Evolutionary conservation across 1,139 yeast genomes (phyloP), one percentile per base, ranked within the genome.

Genomic region (Candida mesenterica): DNA sequence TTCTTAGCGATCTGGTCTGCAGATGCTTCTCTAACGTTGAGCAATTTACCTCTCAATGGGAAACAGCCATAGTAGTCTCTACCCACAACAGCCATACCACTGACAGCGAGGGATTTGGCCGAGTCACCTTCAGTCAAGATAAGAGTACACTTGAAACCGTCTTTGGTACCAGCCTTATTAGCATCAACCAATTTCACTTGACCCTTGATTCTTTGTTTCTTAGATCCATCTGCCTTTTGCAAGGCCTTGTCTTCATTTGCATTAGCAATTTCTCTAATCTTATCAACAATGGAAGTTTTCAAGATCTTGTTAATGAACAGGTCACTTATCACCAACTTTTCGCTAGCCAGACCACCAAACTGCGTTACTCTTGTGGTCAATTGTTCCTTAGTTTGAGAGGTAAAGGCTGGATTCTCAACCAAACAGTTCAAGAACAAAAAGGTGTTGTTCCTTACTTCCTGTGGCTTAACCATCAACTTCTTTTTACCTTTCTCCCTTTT

Each of bases 81-180:
- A 18, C 99, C 99, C 32, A 94, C 95, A 19, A 92, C 97, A 0
- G 95, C 83, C 35, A 94, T 70, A 27, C 99, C 99, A 6, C 95
- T 87, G 12, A 88, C 95, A 1, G 98, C 98, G 43, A 88, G 70
- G 3, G 96, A 79, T 66, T 82, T 73, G 47, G 99, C 99, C 40
- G 98, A 94, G 54, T 90, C 97, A 54, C 99, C 99, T 67, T 94
- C 99, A 1, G 98, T 92, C 41, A 94, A 65, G 51, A 94, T 88
- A 50, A 94, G 71, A 1, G 97, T 92, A 68, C 97, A 90, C 55
- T 88, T 85, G 50, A 82, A 75, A 16, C 97, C 96, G 25, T 90
- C 96, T 46, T 74, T 78, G 0, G 98, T 90, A 41, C 99, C 99
- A 0, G 99, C 99, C 54, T 77, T 87, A 56, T 90, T 90, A 2